Evolutionary conservation across 768 basidiomycete genomes (phyloP), one percentile per base, ranked within the genome.

Genomic region (Phylloporus rhodoxanthus): DNA sequence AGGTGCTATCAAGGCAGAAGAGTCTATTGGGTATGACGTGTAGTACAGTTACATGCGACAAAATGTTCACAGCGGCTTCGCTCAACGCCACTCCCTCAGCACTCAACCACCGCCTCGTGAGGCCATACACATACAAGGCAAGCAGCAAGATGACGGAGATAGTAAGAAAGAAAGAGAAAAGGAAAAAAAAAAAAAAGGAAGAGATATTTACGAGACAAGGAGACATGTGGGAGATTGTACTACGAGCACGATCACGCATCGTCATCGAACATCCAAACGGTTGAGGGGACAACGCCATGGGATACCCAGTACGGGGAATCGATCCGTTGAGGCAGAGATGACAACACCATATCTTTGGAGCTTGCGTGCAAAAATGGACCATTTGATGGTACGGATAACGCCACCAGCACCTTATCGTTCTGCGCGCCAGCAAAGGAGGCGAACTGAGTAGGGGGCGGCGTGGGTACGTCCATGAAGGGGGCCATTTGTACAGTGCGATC

Each of bases 401-500:
- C 45, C 47, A 53, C 57, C 43, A 48, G 45, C 58, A 53, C 53
- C 58, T 69, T 68, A 57, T 59, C 68, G 68, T 68, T 68, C 68
- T 69, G 66, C 68, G 49, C 62, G 45, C 68, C 57, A 11, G 37
- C 29, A 17, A 66, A 69, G 54, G 68, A 49, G 56, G 68, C 68
- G 66, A 68, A 68, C 66, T 68, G 68, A 58, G 64, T 52, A 17
- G 66, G 66, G 25, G 68, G 66, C 54, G 66, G 66, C 28, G 66
- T 68, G 7, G 58, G 55, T 14, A 68, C 73, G 52, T 82, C 80
- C 57, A 73, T 64, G 50, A 80, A 80, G 0, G 66, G 71, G 14
- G 73, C 64, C 75, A 81, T 77, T 55, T 82, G 81, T 20, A 81
- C 68, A 0, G 79, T 82, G 20, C 74, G 74, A 55, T 81, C 80